Conservation (phyloP, 2,329 filamentous ascomycete species). For the Sphaerostilbella broomeana region DNA sequence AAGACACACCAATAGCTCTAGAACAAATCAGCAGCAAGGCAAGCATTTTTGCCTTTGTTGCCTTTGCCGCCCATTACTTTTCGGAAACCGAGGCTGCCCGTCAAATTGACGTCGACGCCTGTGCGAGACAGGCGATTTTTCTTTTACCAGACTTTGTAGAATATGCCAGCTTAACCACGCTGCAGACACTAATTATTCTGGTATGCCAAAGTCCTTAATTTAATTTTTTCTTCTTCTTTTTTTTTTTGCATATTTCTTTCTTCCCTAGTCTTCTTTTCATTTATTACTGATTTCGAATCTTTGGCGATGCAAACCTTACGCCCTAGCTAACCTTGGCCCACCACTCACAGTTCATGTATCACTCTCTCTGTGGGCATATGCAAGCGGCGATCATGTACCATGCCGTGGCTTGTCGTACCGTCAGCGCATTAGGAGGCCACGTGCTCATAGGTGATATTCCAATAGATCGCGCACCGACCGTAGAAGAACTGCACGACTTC, state of each 20-base stretch:
- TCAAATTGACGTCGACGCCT: conserved; percentile 34
- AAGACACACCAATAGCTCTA: conserved; percentile 17
- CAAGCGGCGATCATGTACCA: conserved; percentile 38
- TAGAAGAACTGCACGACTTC: conserved; percentile 22
- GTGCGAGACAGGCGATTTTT: conserved; percentile 34
- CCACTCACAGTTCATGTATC: conserved; percentile 38
- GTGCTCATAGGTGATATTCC: conserved; percentile 17
- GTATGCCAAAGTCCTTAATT: conserved; percentile 29
- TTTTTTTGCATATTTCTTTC: background rate
- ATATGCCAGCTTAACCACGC: conserved; percentile 34
- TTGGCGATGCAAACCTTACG: too few relatives aligned
- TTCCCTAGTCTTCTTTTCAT: background rate
- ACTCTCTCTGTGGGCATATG: conserved; percentile 41
- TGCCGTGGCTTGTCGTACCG: conserved; percentile 38
- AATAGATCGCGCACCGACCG: conserved; percentile 12
- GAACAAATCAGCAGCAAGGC: conserved; percentile 33
- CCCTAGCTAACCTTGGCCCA: too few relatives aligned
- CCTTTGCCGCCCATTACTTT: conserved; percentile 25
- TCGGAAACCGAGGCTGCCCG: conserved; percentile 12
- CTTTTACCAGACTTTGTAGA: conserved; percentile 38
- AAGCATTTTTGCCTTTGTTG: conserved; percentile 44
- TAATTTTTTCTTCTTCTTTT: background rate
- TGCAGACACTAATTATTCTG: conserved; percentile 42
- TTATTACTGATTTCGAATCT: too few relatives aligned
- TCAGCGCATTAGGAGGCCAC: conserved; percentile 45